phyloP scores from a whole-genome alignment of 768 basidiomycete genomes.

The Lactarius trivialis region DNA sequence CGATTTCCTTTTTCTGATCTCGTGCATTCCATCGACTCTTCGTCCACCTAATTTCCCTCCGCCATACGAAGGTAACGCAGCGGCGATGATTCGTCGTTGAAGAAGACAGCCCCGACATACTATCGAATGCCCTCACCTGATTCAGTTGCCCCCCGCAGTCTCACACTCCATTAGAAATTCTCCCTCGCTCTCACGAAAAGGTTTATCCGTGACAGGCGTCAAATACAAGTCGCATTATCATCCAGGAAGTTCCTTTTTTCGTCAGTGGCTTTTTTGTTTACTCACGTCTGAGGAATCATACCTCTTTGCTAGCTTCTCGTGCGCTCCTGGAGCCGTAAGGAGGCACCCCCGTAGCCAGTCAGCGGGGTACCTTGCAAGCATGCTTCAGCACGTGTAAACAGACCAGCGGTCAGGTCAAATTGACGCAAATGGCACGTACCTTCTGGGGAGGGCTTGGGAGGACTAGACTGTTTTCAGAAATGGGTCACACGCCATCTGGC shows the following conservation, averaged over 20 bases:
- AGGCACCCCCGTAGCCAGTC: not conserved
- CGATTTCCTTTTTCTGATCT: constrained; percentile 1
- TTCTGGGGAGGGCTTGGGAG: not conserved
- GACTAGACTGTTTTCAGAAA: not conserved
- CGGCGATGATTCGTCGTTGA: not conserved
- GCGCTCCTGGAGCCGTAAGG: not conserved
- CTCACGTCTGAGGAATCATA: not conserved
- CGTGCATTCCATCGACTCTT: not conserved
- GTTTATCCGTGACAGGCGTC: constrained; percentile 5
- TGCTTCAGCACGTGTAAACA: not conserved
- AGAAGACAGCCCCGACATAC: not conserved
- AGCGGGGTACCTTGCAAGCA: not conserved
- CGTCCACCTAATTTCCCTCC: constrained; percentile 1
- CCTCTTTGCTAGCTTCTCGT: not conserved
- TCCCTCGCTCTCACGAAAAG: not conserved
- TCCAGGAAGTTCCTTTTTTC: not conserved
- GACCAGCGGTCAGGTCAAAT: not conserved
- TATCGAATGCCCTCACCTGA: not conserved
- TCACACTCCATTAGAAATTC: not conserved
- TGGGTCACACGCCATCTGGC: not conserved
- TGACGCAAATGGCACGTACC: not conserved
- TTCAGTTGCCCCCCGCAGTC: not conserved
- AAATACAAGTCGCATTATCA: not conserved
- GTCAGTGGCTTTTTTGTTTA: not conserved
- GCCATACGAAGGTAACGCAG: not conserved